Percentiles rank a stretch among this genome's conserved stretches.
Conservation (phyloP, 1,284 basidiomycete species). For the Rhodotorula sp. region DNA sequence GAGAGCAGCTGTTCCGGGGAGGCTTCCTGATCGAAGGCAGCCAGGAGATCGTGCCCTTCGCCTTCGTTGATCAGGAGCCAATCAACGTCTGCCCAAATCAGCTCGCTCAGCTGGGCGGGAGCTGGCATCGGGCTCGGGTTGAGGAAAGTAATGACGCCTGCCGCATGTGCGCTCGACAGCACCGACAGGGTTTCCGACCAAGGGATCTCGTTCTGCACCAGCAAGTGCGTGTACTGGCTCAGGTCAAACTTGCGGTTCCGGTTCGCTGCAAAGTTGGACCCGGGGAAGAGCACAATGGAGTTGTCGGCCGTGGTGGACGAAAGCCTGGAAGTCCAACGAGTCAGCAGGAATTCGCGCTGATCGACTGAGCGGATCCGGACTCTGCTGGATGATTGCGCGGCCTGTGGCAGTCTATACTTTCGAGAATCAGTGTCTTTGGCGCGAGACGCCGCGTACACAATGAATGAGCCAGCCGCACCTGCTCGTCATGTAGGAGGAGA, state of each 20-base stretch:
- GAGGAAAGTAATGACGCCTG: slow-evolving; percentile 52
- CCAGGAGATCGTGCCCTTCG: slow-evolving; percentile 50
- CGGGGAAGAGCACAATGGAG: slow-evolving; percentile 42
- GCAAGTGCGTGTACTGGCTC: slow-evolving; percentile 50
- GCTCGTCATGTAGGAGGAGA: slow-evolving; percentile 43
- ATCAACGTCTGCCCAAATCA: slow-evolving; percentile 54
- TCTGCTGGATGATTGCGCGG: slow-evolving; percentile 53
- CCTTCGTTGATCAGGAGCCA: slow-evolving; percentile 59
- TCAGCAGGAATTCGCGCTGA: no score
- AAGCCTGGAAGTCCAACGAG: slow-evolving; percentile 18
- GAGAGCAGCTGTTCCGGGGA: neutral
- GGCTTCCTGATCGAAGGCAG: neutral
- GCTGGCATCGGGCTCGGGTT: slow-evolving; percentile 59
- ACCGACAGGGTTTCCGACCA: slow-evolving; percentile 53
- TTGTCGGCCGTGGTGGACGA: slow-evolving; percentile 53
- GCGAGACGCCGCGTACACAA: neutral
- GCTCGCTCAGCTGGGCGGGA: slow-evolving; percentile 48
- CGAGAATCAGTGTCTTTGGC: slow-evolving; percentile 45
- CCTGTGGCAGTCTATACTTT: slow-evolving; percentile 46
- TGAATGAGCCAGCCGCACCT: slow-evolving; percentile 27
- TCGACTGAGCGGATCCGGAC: no score
- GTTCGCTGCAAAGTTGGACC: slow-evolving; percentile 26
- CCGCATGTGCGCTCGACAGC: slow-evolving; percentile 45
- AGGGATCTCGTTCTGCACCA: slow-evolving; percentile 61
- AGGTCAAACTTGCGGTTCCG: slow-evolving; percentile 8